Percentiles rank a stretch among this genome's conserved stretches.
Conservation (phyloP, 169 alveolate genomes). For the Plasmodium yoelii region DNA sequence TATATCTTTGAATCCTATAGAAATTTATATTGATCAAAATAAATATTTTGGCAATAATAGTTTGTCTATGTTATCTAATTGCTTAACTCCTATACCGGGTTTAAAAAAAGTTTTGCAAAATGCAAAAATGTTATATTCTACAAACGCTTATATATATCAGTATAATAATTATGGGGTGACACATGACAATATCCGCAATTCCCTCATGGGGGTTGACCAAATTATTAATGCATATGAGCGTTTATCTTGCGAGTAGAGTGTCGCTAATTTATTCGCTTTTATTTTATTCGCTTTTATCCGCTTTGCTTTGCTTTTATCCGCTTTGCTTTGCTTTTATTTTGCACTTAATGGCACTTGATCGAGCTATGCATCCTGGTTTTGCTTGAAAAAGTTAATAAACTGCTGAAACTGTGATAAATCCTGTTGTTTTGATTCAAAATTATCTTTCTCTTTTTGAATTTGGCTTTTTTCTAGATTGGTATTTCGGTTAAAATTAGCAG, state of each 20-base stretch:
- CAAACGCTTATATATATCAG: slow-evolving; percentile 80
- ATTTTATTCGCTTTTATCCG: neutral
- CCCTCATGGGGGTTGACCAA: slow-evolving; percentile 46
- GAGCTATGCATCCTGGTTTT: slow-evolving; percentile 18
- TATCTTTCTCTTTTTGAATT: neutral
- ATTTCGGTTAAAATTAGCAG: no score
- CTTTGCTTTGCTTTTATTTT: neutral
- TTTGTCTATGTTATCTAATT: slow-evolving; percentile 78
- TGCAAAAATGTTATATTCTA: slow-evolving; percentile 77
- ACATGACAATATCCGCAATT: slow-evolving; percentile 46
- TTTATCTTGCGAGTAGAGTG: slow-evolving; percentile 31
- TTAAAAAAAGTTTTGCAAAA: slow-evolving; percentile 43
- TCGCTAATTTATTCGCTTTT: neutral
- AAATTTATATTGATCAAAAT: slow-evolving; percentile 53
- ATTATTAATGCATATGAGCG: slow-evolving; percentile 36
- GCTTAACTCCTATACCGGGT: slow-evolving; percentile 75
- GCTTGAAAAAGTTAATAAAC: slow-evolving; percentile 51
- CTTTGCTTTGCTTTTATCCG: no score
- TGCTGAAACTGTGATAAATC: slow-evolving; percentile 56
- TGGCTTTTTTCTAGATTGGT: neutral
- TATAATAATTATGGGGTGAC: slow-evolving; percentile 74
- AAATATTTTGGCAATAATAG: slow-evolving; percentile 38
- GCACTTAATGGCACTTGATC: neutral
- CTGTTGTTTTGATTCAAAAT: neutral
- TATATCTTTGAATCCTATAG: slow-evolving; percentile 75